phyloP scores from a whole-genome alignment of 495 filamentous ascomycete species.

The Aspergillus coremiiformis region DNA sequence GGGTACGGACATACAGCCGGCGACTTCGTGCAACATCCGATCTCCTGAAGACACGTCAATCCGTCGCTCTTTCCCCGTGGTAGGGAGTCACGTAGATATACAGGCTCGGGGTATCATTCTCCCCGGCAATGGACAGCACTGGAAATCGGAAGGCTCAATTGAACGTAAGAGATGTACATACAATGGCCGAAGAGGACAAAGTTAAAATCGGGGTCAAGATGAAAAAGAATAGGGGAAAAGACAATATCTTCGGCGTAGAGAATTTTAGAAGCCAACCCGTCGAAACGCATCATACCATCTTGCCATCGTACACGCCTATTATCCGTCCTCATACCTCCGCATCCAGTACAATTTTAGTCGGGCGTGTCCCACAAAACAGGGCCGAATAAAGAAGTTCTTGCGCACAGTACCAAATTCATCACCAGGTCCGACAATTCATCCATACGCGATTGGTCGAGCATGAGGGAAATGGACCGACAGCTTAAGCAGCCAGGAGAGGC shows the following conservation, averaged over 20 bases:
- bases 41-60: too few species aligned
- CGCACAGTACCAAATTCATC: not conserved
- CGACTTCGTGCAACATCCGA: too few species aligned
- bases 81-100: too few species aligned
- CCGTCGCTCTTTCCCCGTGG: not conserved
- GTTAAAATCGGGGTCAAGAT: not conserved
- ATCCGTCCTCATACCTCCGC: constrained; percentile 1
- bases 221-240: not conserved
- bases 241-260: constrained; percentile 1
- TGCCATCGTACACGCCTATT: constrained; percentile 18
- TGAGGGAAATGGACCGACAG: not conserved
- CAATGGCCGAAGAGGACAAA: not conserved
- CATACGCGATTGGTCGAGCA: not conserved
- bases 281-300: constrained; percentile 9
- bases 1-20: not conserved
- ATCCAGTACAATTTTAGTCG: constrained; percentile 5
- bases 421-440: not conserved
- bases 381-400: not conserved
- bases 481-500: constrained; percentile 33
- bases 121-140: not conserved
- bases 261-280: constrained; percentile 1
- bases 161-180: constrained; percentile 1
- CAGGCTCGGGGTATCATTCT: too few species aligned
- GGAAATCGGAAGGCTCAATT: not conserved
- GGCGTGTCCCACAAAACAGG: constrained; percentile 5